phyloP scores from a whole-genome alignment of 2,329 filamentous ascomycete genomes.

The Aquanectria penicillioides region DNA sequence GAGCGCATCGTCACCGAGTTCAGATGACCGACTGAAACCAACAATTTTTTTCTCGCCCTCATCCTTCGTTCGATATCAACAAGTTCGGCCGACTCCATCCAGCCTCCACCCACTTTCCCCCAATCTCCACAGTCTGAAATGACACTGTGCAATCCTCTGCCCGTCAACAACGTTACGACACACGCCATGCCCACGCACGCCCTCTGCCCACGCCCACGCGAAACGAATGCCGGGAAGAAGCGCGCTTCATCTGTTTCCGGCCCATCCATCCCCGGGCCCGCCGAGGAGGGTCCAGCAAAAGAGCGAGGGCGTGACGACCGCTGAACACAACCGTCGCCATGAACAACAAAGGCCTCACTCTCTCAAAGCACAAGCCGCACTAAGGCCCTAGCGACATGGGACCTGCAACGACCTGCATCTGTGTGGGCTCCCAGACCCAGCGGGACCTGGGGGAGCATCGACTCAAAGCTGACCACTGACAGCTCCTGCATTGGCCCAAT shows the following conservation, averaged over 20 bases:
- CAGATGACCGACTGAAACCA: no score
- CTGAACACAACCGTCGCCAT: slow-evolving; percentile 23
- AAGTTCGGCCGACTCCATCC: slow-evolving; percentile 16
- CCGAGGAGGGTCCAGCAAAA: slow-evolving; percentile 17
- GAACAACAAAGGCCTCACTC: slow-evolving; percentile 34
- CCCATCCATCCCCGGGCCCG: slow-evolving; percentile 19
- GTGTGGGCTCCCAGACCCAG: slow-evolving; percentile 13
- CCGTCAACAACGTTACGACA: background rate
- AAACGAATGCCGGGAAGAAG: slow-evolving; percentile 40
- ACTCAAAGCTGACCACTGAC: slow-evolving; percentile 33
- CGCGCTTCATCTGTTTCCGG: slow-evolving; percentile 37
- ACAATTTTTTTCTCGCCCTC: background rate
- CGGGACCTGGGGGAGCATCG: slow-evolving; percentile 23
- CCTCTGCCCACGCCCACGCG: slow-evolving; percentile 26
- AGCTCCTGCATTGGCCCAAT: slow-evolving; percentile 30
- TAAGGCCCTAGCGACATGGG: slow-evolving; percentile 22
- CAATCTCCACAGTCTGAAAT: slow-evolving; percentile 5
- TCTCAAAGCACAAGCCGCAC: slow-evolving; percentile 15
- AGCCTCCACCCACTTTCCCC: slow-evolving; percentile 13
- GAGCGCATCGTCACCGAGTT: no score
- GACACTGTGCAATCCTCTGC: slow-evolving; percentile 16
- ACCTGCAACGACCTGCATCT: slow-evolving; percentile 27
- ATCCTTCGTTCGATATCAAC: slow-evolving; percentile 8
- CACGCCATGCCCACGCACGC: slow-evolving; percentile 19
- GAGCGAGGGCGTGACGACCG: background rate